phyloP scores from a whole-genome alignment of 2,329 filamentous ascomycete genomes.

The Fusarium falciforme region DNA sequence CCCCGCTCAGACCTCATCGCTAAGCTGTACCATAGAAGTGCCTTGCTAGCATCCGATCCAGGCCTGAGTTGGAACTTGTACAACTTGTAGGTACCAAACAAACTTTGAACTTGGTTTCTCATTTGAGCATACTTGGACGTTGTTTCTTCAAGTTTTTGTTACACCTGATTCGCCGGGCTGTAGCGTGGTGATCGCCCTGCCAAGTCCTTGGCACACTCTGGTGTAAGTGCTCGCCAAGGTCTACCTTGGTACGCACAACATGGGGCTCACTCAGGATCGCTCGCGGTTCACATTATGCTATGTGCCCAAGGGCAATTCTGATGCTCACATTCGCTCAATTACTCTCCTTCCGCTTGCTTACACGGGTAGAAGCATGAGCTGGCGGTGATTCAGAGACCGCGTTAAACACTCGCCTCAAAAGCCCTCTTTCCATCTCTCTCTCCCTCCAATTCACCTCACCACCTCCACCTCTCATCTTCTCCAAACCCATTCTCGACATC shows the following conservation, averaged over 20 bases:
- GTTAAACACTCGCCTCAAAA: not conserved
- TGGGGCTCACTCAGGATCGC: too few species aligned
- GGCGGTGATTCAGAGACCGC: not conserved
- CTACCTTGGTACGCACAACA: too few species aligned
- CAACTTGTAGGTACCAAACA: not conserved
- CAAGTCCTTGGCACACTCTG: not conserved
- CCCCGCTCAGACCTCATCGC: not conserved
- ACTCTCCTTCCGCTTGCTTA: not conserved
- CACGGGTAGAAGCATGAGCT: not conserved
- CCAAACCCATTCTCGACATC: not conserved
- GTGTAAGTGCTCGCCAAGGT: not conserved
- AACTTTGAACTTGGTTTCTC: not conserved
- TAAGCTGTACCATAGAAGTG: too few species aligned
- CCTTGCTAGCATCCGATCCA: too few species aligned
- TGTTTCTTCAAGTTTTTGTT: not conserved
- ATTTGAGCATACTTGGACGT: not conserved
- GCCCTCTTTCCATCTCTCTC: not conserved
- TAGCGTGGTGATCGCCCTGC: not conserved
- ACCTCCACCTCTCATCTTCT: not conserved
- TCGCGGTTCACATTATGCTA: not conserved
- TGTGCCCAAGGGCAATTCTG: too few species aligned
- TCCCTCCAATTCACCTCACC: not conserved
- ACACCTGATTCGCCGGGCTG: not conserved
- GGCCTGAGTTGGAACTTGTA: too few species aligned
- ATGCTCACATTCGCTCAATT: not conserved